phyloP scores from a whole-genome alignment of 139 green algal genomes.

The Chlorella ohadii region DNA sequence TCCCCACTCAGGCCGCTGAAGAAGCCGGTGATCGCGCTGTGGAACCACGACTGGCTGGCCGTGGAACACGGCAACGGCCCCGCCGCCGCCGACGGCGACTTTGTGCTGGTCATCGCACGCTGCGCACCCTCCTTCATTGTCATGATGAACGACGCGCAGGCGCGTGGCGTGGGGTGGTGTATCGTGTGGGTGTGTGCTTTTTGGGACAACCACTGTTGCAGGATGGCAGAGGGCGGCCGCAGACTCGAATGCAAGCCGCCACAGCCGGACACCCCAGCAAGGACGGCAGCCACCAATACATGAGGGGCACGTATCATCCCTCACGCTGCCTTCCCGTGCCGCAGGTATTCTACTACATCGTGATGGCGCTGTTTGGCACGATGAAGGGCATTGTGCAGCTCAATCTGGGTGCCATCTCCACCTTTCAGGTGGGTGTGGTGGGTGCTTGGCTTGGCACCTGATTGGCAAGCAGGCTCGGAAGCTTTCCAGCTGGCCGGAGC shows the following conservation, averaged over 20 bases:
- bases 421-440: slow-evolving; percentile 48
- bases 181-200: background rate
- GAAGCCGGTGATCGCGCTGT: slow-evolving; percentile 43
- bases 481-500: too few species aligned
- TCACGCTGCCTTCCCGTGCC: background rate
- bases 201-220: too few species aligned
- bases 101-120: slow-evolving; percentile 49
- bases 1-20: slow-evolving; percentile 41
- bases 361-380: slow-evolving; percentile 42
- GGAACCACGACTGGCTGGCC: slow-evolving; percentile 41
- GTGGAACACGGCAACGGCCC: background rate
- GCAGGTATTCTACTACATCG: slow-evolving; percentile 54
- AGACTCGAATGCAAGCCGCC: too few species aligned
- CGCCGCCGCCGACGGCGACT: slow-evolving; percentile 33
- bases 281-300: background rate
- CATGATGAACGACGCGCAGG: slow-evolving; percentile 50
- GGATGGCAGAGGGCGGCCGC: background rate
- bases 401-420: slow-evolving; percentile 50
- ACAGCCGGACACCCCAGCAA: background rate
- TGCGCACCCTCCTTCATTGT: slow-evolving; percentile 46
- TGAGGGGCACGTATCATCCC: too few species aligned
- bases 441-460: too few species aligned
- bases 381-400: slow-evolving; percentile 60
- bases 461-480: too few species aligned
- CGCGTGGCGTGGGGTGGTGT: background rate